A percentile compares a stretch with the other conserved stretches of the same genome.
These are phyloP conservation scores for Mucor sp. DNA, from an alignment of 371 early-diverging fungal species.

Conservation along the genomic window DNA sequence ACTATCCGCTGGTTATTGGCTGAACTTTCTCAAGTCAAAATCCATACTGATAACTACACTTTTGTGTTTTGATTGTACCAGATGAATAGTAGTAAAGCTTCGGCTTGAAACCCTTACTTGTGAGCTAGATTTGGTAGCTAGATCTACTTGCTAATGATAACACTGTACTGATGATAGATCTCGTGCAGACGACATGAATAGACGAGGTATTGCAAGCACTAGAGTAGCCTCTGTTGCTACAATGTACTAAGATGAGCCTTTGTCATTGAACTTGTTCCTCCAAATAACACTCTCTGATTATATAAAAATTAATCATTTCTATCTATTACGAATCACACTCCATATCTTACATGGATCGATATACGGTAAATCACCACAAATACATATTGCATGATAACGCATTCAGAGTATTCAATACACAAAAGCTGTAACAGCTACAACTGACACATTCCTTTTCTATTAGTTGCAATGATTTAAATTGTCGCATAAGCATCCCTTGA, in stretches of 20 bases:
- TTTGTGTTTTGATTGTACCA: background rate
- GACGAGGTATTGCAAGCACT: slow-evolving; percentile 22
- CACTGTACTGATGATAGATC: slow-evolving; percentile 9
- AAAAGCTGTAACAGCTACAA: too few relatives aligned
- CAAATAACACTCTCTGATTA: background rate
- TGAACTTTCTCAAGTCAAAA: too few relatives aligned
- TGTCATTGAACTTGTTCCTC: slow-evolving; percentile 24
- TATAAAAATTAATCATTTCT: background rate
- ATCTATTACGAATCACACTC: too few relatives aligned
- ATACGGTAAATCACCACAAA: too few relatives aligned
- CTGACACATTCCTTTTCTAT: too few relatives aligned
- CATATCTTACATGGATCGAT: too few relatives aligned
- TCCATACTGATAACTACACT: background rate
- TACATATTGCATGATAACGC: too few relatives aligned
- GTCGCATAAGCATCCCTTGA: too few relatives aligned
- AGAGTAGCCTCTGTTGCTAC: slow-evolving; percentile 26
- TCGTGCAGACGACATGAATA: slow-evolving; percentile 14
- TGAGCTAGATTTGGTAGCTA: background rate
- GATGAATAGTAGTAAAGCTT: slow-evolving; percentile 5
- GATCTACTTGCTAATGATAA: slow-evolving; percentile 8
- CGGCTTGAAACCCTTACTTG: slow-evolving; percentile 13
- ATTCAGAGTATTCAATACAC: too few relatives aligned
- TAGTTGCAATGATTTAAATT: too few relatives aligned
- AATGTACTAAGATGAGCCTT: slow-evolving; percentile 25
- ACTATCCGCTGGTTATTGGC: too few relatives aligned